Evolutionary conservation across 2,329 filamentous ascomycete genomes (phyloP).

Genomic region (Helminthosporium solani): DNA sequence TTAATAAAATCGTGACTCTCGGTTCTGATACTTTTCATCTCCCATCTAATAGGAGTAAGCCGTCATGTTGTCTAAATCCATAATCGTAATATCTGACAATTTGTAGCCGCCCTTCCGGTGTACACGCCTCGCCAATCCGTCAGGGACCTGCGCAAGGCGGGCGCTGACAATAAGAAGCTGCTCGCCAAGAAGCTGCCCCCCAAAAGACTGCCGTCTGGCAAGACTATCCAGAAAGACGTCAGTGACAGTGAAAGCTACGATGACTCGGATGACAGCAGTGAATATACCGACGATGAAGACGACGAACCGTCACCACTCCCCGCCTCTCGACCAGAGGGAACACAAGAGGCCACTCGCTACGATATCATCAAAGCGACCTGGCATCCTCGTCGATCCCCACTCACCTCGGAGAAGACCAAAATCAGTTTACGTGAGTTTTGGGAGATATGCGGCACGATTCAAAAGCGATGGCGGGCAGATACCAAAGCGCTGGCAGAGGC

Average conservation of each 20-base stretch:
- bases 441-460: conserved; percentile 60
- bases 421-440: conserved; percentile 58
- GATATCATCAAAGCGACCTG: conserved; percentile 63
- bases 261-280: conserved; percentile 53
- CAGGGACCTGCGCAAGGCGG: conserved; percentile 48
- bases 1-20: conserved; percentile 48
- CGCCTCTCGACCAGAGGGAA: conserved; percentile 52
- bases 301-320: conserved; percentile 59
- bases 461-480: conserved; percentile 63
- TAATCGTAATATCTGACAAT: conserved; percentile 19
- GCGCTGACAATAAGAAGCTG: conserved; percentile 45
- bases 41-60: conserved; percentile 48
- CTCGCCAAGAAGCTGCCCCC: conserved; percentile 31
- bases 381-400: conserved; percentile 55
- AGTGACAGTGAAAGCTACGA: conserved; percentile 49
- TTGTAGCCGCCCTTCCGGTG: conserved; percentile 43
- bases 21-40: conserved; percentile 46
- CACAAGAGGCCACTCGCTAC: conserved; percentile 56
- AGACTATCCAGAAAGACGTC: conserved; percentile 29
- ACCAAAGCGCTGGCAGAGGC: conserved; percentile 58
- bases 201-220: conserved; percentile 20
- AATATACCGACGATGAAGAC: conserved; percentile 56
- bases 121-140: conserved; percentile 48
- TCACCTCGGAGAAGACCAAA: conserved; percentile 55
- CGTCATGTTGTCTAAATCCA: conserved; percentile 2